Conservation (phyloP, 345 rosid species). For the Pugionium dolabratum region DNA sequence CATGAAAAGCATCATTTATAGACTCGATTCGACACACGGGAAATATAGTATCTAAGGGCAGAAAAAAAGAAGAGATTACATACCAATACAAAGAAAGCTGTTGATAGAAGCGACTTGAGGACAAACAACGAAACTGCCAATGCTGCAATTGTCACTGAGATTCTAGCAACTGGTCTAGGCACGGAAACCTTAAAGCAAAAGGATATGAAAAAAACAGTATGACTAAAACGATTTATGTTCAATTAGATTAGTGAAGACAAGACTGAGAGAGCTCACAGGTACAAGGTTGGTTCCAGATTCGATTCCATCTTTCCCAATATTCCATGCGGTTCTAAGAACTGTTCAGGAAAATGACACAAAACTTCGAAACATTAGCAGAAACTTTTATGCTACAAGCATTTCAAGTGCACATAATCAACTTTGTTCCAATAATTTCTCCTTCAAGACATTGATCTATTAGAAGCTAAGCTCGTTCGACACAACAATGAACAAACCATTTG, state of each 20-base stretch:
- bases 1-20: background rate
- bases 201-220: background rate
- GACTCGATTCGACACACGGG: background rate
- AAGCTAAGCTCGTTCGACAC: background rate
- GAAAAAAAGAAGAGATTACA: conserved; percentile 1
- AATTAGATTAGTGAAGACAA: background rate
- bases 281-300: conserved; percentile 81
- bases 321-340: conserved; percentile 80
- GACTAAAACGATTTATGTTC: background rate
- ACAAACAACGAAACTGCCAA: conserved; percentile 55
- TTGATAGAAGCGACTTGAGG: conserved; percentile 66
- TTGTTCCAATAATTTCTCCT: background rate
- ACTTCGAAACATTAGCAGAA: conserved; percentile 1
- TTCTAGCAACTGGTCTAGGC: conserved; percentile 66
- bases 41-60: background rate
- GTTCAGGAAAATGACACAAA: conserved; percentile 3
- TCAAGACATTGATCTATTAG: too few species aligned
- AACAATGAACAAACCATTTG: background rate
- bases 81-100: conserved; percentile 88
- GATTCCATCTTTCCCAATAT: conserved; percentile 78
- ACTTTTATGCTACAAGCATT: background rate
- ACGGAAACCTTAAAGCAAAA: conserved; percentile 47
- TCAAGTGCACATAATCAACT: conserved; percentile 5
- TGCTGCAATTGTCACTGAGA: conserved; percentile 54
- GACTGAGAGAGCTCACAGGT: conserved; percentile 64